phyloP scores from a whole-genome alignment of 495 filamentous ascomycete species.

The Cryomyces minteri region DNA sequence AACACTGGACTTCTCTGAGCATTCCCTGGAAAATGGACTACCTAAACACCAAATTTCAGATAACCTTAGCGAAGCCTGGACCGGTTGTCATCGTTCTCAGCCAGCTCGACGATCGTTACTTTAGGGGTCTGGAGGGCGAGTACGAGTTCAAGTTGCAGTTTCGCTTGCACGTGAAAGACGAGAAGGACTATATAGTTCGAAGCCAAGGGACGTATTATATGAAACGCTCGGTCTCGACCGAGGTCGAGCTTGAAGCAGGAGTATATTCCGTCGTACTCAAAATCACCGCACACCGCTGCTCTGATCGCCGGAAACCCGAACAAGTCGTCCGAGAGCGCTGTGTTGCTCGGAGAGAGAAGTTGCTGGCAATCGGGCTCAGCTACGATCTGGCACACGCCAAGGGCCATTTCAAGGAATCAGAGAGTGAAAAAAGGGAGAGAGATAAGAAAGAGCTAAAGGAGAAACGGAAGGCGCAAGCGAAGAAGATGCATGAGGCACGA shows the following conservation, averaged over 20 bases:
- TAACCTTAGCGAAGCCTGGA: slow-evolving; percentile 45
- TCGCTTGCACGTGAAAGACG: slow-evolving; percentile 52
- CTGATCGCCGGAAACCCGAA: slow-evolving; percentile 36
- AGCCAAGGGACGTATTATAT: slow-evolving; percentile 52
- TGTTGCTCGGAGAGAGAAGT: slow-evolving; percentile 50
- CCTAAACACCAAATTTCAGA: slow-evolving; percentile 61
- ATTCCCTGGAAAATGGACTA: slow-evolving; percentile 81
- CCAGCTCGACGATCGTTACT: slow-evolving; percentile 73
- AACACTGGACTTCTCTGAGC: slow-evolving; percentile 68
- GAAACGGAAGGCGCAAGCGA: slow-evolving; percentile 18
- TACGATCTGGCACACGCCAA: slow-evolving; percentile 79
- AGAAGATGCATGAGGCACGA: slow-evolving; percentile 11
- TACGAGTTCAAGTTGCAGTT: slow-evolving; percentile 66
- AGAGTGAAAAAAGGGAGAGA: slow-evolving; percentile 36
- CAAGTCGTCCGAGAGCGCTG: slow-evolving; percentile 48
- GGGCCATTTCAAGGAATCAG: slow-evolving; percentile 43
- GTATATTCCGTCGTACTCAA: slow-evolving; percentile 67
- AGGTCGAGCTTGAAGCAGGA: slow-evolving; percentile 66
- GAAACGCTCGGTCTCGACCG: slow-evolving; percentile 61
- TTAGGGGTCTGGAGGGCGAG: slow-evolving; percentile 62
- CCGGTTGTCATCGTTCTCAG: slow-evolving; percentile 65
- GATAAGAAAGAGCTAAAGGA: slow-evolving; percentile 22
- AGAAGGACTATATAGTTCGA: slow-evolving; percentile 73
- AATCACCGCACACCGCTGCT: slow-evolving; percentile 45
- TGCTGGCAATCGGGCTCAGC: slow-evolving; percentile 60